A percentile compares a stretch with the other conserved stretches of the same genome.
phyloP scores from a whole-genome alignment of 345 rosid species.

The Pistacia atlantica region DNA sequence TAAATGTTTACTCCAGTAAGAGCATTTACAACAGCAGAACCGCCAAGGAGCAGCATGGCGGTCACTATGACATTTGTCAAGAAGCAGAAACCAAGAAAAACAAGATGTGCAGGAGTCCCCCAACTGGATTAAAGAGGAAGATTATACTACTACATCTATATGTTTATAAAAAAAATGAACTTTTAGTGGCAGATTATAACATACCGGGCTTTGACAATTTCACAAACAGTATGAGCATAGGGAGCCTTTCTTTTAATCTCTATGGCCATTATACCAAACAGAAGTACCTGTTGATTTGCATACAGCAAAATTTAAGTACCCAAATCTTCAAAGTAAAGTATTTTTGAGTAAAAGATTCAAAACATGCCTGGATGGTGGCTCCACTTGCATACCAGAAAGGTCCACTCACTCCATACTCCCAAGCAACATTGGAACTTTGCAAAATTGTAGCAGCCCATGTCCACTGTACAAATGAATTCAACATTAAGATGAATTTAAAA shows the following conservation, averaged over 20 bases:
- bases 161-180: background rate
- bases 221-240: conserved; percentile 88
- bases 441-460: conserved; percentile 98
- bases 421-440: conserved; percentile 96
- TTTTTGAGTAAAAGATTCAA: background rate
- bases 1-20: conserved; percentile 84
- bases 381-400: conserved; percentile 99
- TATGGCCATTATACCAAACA: conserved; percentile 94
- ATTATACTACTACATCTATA: background rate
- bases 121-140: conserved; percentile 49
- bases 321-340: background rate
- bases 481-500: background rate
- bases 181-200: background rate
- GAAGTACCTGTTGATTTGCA: conserved; percentile 54
- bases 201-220: conserved; percentile 92
- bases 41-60: conserved; percentile 91
- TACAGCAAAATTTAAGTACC: background rate
- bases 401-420: conserved; percentile 93
- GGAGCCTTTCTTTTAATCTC: conserved; percentile 98
- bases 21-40: conserved; percentile 94
- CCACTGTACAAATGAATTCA: conserved; percentile 53
- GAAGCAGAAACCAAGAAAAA: conserved; percentile 85
- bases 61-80: conserved; percentile 79
- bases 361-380: conserved; percentile 84
- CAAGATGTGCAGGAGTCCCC: conserved; percentile 85